phyloP scores from a whole-genome alignment of 2,329 filamentous ascomycete species.

The Onygenales sp. region DNA sequence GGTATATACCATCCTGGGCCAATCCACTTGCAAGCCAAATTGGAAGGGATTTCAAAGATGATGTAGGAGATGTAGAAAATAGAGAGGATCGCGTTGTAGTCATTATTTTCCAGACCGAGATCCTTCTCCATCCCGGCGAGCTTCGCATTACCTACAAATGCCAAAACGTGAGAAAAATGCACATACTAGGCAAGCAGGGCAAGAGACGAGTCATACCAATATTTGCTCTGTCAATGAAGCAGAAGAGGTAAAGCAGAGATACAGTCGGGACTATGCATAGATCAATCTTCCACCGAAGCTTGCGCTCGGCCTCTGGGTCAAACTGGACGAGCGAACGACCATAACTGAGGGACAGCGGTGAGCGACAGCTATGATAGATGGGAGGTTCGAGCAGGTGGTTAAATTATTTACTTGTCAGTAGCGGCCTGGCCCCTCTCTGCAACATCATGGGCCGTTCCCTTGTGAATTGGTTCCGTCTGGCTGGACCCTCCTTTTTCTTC shows the following conservation, averaged over 20 bases:
- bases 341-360: constrained; percentile 26
- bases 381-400: not conserved
- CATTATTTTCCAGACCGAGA: constrained; percentile 49
- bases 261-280: constrained; percentile 57
- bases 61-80: constrained; percentile 67
- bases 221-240: constrained; percentile 66
- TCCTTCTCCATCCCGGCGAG: constrained; percentile 57
- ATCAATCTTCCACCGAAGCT: constrained; percentile 56
- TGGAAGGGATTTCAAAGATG: constrained; percentile 60
- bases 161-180: not conserved
- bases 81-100: constrained; percentile 61
- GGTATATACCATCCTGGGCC: constrained; percentile 67
- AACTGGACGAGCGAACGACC: constrained; percentile 44
- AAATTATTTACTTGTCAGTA: constrained; percentile 35
- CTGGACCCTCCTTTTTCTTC: not conserved
- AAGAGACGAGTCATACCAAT: constrained; percentile 43
- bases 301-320: constrained; percentile 48
- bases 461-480: not conserved
- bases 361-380: not conserved
- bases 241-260: constrained; percentile 58
- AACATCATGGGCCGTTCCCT: constrained; percentile 21
- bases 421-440: constrained; percentile 38
- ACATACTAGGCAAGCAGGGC: not conserved
- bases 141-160: constrained; percentile 51
- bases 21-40: constrained; percentile 59